phyloP scores from a whole-genome alignment of 2,329 filamentous ascomycete species.

The Pestalotiopsis sp. region DNA sequence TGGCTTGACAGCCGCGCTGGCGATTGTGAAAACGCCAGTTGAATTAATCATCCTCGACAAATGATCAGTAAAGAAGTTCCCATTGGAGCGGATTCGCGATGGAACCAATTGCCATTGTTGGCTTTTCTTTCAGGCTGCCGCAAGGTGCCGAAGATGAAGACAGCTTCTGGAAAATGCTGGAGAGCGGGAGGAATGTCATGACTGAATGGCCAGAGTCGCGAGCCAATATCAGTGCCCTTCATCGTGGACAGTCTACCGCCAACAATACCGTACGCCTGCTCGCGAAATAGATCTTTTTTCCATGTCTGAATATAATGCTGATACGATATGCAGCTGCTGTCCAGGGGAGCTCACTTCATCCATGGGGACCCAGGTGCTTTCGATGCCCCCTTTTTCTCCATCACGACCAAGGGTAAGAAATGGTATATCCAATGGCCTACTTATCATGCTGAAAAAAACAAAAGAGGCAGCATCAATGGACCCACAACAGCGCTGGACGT shows the following conservation, averaged over 20 bases:
- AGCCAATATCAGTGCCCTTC: not conserved
- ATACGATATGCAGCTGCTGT: not conserved
- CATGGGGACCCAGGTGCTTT: not conserved
- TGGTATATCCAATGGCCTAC: not conserved
- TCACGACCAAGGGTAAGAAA: not conserved
- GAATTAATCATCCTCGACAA: not conserved
- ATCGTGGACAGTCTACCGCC: not conserved
- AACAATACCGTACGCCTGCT: not conserved
- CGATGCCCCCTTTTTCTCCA: conserved; percentile 8
- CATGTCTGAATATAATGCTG: not conserved
- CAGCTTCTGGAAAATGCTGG: conserved; percentile 8
- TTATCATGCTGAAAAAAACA: not conserved
- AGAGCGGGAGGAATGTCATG: conserved; percentile 6
- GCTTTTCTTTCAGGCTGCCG: conserved; percentile 8
- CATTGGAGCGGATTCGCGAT: not conserved
- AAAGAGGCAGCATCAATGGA: conserved; percentile 11
- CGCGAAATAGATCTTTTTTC: not conserved
- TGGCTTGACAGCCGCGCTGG: not conserved
- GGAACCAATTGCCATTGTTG: conserved; percentile 7
- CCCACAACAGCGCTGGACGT: conserved; percentile 9
- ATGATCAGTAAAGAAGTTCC: not conserved
- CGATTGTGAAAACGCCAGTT: not conserved
- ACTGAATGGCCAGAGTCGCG: conserved; percentile 5
- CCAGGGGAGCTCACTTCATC: conserved; percentile 7
- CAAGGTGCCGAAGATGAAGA: conserved; percentile 7